These are phyloP conservation scores for Arachis stenosperma DNA, from an alignment of 306 rosid genomes.

Conservation along the genomic window DNA sequence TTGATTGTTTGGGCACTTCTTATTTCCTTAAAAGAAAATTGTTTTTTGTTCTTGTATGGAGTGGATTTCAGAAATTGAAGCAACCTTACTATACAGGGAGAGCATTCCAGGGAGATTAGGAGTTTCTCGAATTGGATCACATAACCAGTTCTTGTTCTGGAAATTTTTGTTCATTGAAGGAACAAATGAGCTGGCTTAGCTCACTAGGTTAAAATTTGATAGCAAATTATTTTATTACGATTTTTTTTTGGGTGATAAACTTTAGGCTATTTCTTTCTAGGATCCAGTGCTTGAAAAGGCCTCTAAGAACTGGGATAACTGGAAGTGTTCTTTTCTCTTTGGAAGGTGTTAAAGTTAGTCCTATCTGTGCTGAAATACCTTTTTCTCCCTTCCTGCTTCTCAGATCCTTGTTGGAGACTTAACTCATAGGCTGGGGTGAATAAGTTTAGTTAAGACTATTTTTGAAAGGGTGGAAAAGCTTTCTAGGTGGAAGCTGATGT, in stretches of 20 bases:
- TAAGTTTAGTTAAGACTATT: constrained; percentile 1
- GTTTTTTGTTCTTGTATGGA: not conserved
- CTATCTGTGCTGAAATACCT: not conserved
- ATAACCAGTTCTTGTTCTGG: constrained; percentile 21
- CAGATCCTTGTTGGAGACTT: not conserved
- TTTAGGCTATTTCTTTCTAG: not conserved
- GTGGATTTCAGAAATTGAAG: constrained; percentile 23
- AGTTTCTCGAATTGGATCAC: constrained; percentile 12
- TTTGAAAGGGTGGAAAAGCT: constrained; percentile 11
- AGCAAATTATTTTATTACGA: constrained; percentile 20
- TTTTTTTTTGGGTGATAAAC: not conserved
- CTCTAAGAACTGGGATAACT: not conserved
- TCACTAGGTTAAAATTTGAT: constrained; percentile 8
- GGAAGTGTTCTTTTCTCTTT: constrained; percentile 11
- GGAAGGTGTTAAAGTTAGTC: not conserved
- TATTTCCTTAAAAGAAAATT: too few species aligned
- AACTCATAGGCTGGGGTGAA: not conserved
- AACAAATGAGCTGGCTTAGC: constrained; percentile 19
- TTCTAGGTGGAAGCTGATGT: not conserved
- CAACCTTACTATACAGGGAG: constrained; percentile 20
- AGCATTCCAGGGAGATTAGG: constrained; percentile 5
- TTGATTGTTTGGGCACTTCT: constrained; percentile 1
- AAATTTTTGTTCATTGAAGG: constrained; percentile 18
- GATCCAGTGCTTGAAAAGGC: not conserved
- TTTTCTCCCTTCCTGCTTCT: not conserved